A percentile compares a stretch with the other conserved stretches of the same genome.
phyloP scores from a whole-genome alignment of 2,329 filamentous ascomycete species.

The Fusarium zealandicum region DNA sequence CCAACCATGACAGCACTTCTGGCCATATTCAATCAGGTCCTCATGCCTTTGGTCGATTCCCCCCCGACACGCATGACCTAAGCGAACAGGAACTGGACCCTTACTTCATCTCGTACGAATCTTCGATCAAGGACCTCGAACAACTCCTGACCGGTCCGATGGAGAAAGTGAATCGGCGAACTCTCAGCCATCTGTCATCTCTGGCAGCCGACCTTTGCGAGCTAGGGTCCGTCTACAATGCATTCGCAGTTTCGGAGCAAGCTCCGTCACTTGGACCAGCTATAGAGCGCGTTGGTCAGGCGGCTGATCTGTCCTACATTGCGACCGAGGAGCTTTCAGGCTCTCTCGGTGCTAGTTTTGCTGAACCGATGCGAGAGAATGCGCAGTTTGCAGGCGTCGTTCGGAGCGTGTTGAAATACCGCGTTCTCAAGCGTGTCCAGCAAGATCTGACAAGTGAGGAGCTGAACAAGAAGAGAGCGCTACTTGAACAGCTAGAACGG shows the following conservation, averaged over 20 bases:
- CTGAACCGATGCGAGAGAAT: constrained; percentile 97
- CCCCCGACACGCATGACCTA: constrained; percentile 76
- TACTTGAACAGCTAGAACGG: constrained; percentile 88
- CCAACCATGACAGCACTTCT: constrained; percentile 45
- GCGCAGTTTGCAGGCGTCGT: constrained; percentile 97
- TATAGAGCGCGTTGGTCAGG: constrained; percentile 93
- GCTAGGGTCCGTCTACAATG: constrained; percentile 94
- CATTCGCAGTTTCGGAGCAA: constrained; percentile 92
- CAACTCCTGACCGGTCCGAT: constrained; percentile 88
- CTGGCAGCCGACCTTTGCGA: constrained; percentile 90
- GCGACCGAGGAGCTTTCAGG: constrained; percentile 90
- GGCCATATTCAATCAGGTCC: constrained; percentile 52
- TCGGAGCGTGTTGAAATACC: constrained; percentile 83
- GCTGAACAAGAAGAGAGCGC: constrained; percentile 80
- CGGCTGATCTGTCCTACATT: constrained; percentile 94
- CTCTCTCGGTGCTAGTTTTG: constrained; percentile 89
- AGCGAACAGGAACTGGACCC: constrained; percentile 92
- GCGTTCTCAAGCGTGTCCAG: constrained; percentile 92
- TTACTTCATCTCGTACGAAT: constrained; percentile 94
- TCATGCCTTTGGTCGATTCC: constrained; percentile 80
- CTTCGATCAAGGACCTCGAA: constrained; percentile 90
- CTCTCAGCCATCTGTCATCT: constrained; percentile 82
- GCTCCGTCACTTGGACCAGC: constrained; percentile 87
- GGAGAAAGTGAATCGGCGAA: constrained; percentile 94
- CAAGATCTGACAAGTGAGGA: constrained; percentile 98